A percentile compares a stretch with the other conserved stretches of the same genome.
These are phyloP conservation scores for Dictyostelium capitatum DNA, from an alignment of 78 protist species.

Conservation along the genomic window DNA sequence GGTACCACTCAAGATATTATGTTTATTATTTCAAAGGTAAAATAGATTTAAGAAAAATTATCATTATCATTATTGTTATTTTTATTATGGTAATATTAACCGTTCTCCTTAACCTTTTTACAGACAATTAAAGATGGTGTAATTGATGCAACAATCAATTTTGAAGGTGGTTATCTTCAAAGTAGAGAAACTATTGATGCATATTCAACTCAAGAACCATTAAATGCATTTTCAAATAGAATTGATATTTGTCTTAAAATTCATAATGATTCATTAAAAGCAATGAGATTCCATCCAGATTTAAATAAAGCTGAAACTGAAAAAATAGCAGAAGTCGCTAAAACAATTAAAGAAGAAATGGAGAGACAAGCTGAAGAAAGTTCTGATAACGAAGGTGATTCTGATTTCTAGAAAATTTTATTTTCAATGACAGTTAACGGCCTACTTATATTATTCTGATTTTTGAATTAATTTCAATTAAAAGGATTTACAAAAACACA, in stretches of 20 bases:
- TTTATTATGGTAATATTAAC: not conserved
- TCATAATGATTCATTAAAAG: conserved; percentile 94
- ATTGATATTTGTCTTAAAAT: conserved; percentile 90
- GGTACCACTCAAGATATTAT: conserved; percentile 94
- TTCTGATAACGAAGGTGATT: conserved; percentile 53
- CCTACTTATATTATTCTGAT: too few species aligned
- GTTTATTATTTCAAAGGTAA: conserved; percentile 92
- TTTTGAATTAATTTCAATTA: too few species aligned
- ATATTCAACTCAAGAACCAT: conserved; percentile 94
- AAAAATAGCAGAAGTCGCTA: conserved; percentile 76
- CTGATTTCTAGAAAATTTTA: conserved; percentile 30
- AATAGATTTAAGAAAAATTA: not conserved
- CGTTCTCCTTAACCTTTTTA: too few species aligned
- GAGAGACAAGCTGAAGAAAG: conserved; percentile 75
- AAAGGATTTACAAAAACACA: too few species aligned
- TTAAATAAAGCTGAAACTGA: conserved; percentile 59
- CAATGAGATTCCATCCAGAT: conserved; percentile 91
- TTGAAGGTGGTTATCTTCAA: conserved; percentile 77
- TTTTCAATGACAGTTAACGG: too few species aligned
- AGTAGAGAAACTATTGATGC: conserved; percentile 89
- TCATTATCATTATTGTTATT: not conserved
- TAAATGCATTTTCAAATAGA: conserved; percentile 89
- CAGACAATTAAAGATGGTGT: conserved; percentile 90
- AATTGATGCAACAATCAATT: conserved; percentile 88
- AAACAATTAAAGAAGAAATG: conserved; percentile 61